Evolutionary conservation across 768 basidiomycete species (phyloP), one percentile per base, ranked within the genome.

Genomic region (Ramaria sp.): DNA sequence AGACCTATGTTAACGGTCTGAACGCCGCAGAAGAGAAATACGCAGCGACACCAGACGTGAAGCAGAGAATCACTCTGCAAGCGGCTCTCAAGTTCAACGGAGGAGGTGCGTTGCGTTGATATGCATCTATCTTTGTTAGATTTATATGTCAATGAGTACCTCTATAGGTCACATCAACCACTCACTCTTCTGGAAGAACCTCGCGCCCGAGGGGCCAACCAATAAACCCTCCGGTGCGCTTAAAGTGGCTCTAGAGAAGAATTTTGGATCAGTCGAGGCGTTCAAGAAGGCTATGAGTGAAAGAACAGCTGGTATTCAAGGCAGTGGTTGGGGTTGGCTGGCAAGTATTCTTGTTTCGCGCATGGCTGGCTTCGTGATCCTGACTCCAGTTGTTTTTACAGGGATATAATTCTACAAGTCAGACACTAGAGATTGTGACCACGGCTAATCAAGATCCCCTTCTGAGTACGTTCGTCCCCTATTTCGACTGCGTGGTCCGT

Each of bases 271-370:
- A 3, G 71, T 97, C 50, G 92, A 93, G 13, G 79, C 70, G 22
- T 82, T 98, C 67, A 93, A 95, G 75, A 84, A 82, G 61, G 75
- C 78, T 58, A 79, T 97, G 68, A 97, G 95, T 69, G 70, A 92
- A 24, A 78, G 77, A 58, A 95, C 95, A 22, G 91, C 86, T 30
- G 92, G 78, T 50, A 86, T 99, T 52, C 96, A 99, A 70, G 96
- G 96, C 25, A 91, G 88, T 61, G 96, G 96, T 2, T 99, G 96
- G 96, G 95, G 94, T 43, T 99, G 96, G 96, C 77, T 99, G 56
- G 91, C 84, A 61, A 58, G 76, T 71, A 37, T 25, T 28, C 24
- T 39, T 45, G 3, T 27, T 24, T 47, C 45, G 15, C 28, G n/a
- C 22, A 47, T 24, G n/a, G n/a, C n/a, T n/a, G n/a, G n/a, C 28